These are phyloP conservation scores for Adansonia rubrostipa DNA, from an alignment of 441 rosid genomes.

Conservation along the genomic window DNA sequence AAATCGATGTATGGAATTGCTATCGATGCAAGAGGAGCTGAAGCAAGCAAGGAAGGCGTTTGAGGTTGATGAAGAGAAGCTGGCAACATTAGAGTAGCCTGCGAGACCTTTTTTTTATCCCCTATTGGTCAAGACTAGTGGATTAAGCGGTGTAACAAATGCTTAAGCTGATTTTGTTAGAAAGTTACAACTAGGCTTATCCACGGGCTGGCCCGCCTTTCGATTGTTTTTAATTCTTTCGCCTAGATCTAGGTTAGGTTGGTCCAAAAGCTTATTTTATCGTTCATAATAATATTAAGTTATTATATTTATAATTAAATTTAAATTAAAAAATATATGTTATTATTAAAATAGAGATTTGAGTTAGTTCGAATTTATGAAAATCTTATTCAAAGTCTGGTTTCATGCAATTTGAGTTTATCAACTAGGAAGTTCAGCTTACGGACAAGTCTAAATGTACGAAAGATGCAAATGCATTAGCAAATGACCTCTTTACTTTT, in stretches of 20 bases:
- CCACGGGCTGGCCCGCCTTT: no score
- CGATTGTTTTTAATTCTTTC: no score
- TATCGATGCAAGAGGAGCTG: constrained; percentile 95
- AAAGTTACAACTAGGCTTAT: background rate
- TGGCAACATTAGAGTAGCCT: constrained; percentile 51
- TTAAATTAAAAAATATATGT: no score
- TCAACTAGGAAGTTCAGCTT: no score
- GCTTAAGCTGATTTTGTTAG: background rate
- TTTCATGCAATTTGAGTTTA: no score
- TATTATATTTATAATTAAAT: no score
- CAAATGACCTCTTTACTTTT: background rate
- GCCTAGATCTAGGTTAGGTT: no score
- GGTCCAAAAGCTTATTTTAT: no score
- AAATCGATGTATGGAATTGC: constrained; percentile 79
- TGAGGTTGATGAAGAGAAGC: constrained; percentile 88
- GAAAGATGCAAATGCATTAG: background rate
- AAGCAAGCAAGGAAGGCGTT: constrained; percentile 97
- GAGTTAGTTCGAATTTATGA: no score
- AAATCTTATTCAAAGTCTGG: no score
- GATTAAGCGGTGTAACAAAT: background rate
- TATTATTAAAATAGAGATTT: no score
- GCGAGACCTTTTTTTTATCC: background rate
- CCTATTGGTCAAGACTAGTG: background rate
- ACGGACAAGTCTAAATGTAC: background rate
- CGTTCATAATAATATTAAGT: no score